Percentiles rank a stretch among this genome's conserved stretches.
Conservation (phyloP, 768 basidiomycete genomes). For the Xerocomus spinulosus region DNA sequence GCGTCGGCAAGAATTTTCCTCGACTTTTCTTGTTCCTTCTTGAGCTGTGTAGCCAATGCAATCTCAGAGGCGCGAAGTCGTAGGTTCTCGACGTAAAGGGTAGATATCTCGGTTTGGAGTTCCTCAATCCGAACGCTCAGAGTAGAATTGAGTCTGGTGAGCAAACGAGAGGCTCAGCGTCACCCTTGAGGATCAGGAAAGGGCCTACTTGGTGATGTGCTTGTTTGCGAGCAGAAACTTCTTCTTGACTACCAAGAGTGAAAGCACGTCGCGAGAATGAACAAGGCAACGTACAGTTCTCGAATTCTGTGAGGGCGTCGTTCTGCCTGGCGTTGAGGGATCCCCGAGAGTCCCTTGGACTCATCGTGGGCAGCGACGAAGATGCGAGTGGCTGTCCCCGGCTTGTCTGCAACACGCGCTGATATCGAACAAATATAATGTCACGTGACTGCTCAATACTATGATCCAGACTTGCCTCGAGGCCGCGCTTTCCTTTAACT, state of each 20-base stretch:
- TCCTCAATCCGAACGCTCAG: conserved; percentile 82
- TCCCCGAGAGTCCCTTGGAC: conserved; percentile 31
- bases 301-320: conserved; percentile 79
- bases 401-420: conserved; percentile 27
- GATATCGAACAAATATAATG: conserved; percentile 30
- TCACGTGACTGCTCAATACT: conserved; percentile 26
- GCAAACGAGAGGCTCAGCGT: conserved; percentile 6
- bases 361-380: conserved; percentile 26
- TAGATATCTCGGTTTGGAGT: conserved; percentile 75
- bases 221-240: conserved; percentile 88
- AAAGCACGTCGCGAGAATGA: conserved; percentile 1
- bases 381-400: conserved; percentile 21
- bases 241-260: conserved; percentile 71
- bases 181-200: conserved; percentile 2
- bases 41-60: conserved; percentile 67
- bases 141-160: conserved; percentile 72
- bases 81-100: conserved; percentile 79
- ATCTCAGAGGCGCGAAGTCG: conserved; percentile 78
- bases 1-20: conserved; percentile 66
- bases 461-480: conserved; percentile 26
- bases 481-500: conserved; percentile 25
- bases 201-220: conserved; percentile 79
- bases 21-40: conserved; percentile 76
- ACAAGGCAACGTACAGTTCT: conserved; percentile 58
- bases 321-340: conserved; percentile 66